Evolutionary conservation across 2,329 filamentous ascomycete species (phyloP), one percentile per base, ranked within the genome.

Genomic region (Fusarium circinatum): DNA sequence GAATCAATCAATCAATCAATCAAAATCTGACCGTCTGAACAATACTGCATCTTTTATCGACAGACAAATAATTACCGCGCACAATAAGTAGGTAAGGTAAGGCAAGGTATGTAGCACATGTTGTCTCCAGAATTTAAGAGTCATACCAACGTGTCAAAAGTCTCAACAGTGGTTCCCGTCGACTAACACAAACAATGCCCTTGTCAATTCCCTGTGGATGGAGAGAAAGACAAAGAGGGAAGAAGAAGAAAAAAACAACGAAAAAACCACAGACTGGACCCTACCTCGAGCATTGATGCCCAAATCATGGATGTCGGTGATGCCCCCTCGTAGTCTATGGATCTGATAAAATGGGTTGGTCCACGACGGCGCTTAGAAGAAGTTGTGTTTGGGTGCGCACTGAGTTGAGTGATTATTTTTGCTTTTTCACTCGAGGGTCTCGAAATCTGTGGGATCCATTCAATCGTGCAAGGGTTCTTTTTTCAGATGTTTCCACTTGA

Each of bases 111-210:
- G 41, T 45, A 44, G 24, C 30, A 36, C 36, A 42, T 34, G 32
- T 34, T 14, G 55, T 56, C 56, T 44, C 56, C 45, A 54, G 34
- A 56, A 68, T 49, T 44, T 44, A 74, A 71, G 71, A 73, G 71
- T 68, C 67, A 74, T 71, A 71, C 42, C 44, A 74, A 71, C 71
- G 71, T 73, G 71, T 74, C 71, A 73, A 71, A 57, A 59, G 52
- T 44, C 47, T 56, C 56, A 72, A 55, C 41, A 63, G 65, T 51
- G 39, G 47, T 41, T 59, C 52, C 57, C 39, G 48, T 72, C 58
- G 26, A 62, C 70, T 51, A 74, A 65, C 52, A 65, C 30, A 59
- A 74, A 55, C 39, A 44, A n/a, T 52, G 26, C 32, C 54, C 64
- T 71, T 59, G 36, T 42, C 60, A 52, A 68, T 59, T 71, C 34